Evolutionary conservation across 345 rosid species (phyloP).

Genomic region (Acer saccharum): DNA sequence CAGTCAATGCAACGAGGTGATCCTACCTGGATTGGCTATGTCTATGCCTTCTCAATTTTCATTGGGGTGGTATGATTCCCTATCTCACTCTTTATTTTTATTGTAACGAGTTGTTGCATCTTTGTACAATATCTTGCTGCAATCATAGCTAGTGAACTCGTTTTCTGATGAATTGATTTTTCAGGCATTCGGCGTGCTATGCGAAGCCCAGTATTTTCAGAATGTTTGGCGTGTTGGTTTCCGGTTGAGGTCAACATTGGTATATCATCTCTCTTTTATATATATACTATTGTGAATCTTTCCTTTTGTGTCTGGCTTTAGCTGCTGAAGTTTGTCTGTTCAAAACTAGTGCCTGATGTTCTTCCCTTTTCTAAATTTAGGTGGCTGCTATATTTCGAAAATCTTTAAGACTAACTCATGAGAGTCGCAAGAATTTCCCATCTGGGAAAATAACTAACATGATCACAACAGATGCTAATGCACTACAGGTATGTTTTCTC

Average conservation of each 20-base stretch:
- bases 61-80: conserved; percentile 69
- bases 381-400: conserved; percentile 94
- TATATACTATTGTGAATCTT: background rate
- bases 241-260: conserved; percentile 90
- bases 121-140: background rate
- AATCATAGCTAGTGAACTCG: background rate
- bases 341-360: conserved; percentile 10
- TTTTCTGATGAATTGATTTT: conserved; percentile 20
- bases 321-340: conserved; percentile 10
- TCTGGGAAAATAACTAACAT: conserved; percentile 92
- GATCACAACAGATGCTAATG: conserved; percentile 92
- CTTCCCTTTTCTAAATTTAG: conserved; percentile 36
- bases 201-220: conserved; percentile 78
- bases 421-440: conserved; percentile 74
- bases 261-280: conserved; percentile 29
- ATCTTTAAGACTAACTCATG: conserved; percentile 82
- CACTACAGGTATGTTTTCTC: conserved; percentile 66
- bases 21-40: conserved; percentile 86
- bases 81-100: background rate
- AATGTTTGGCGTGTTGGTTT: conserved; percentile 89
- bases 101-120: too few species aligned
- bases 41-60: conserved; percentile 82
- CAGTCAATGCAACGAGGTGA: conserved; percentile 97
- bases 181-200: conserved; percentile 78
- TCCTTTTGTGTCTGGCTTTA: background rate